Base-by-base conservation (phyloP, 225 moss, liverwort and hornwort genomes). In the Physcomitrium patens region DNA sequence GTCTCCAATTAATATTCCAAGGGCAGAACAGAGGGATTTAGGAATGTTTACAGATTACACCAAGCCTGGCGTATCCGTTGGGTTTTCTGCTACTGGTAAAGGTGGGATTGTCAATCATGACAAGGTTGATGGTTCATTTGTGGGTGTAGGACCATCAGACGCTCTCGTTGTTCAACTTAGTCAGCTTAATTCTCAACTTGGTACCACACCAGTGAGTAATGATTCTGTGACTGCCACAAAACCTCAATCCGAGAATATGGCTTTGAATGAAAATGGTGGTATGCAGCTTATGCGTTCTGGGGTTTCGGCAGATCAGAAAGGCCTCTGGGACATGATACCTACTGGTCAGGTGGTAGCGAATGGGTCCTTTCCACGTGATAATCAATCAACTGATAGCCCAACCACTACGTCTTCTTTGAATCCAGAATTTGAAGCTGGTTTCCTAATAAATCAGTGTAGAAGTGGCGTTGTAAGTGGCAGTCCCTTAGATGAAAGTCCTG, bases 1-100 rank as follows among this genome's bases (percentile, higher is more conserved):
- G 54, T 84, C 92, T 66, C 80, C 89, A 37, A 81, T 87, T 46
- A 86, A 80, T 77, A 84, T 91, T 44, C 86, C 86, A 61, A 80
- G 87, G 77, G 77, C 77, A 48, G 80, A 68, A 61, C 76, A 74
- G 59, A 83, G 84, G 83, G 94, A 86, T 43, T 66, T 63, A 45
- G 85, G 86, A 45, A 76, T 72, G 65, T 77, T 60, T 58, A 49
- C 77, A 37, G 84, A 72, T 61, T 77, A 58, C 69, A 56, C 46
- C 16, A 77, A 80, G 47, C 71, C 77, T 24, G 74, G 65, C 53
- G 65, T 62, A 37, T 69, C 74, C 57, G 63, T 50, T 63, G 79
- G 79, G 45, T 80, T 69, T 9, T 41, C 77, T 44, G 72, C 59
- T 63, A 22, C 80, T 27, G 65, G 80, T 64, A 70, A 53, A 20